These are phyloP conservation scores for Tricholoma matsutake DNA, from an alignment of 768 basidiomycete species.

Conservation along the genomic window DNA sequence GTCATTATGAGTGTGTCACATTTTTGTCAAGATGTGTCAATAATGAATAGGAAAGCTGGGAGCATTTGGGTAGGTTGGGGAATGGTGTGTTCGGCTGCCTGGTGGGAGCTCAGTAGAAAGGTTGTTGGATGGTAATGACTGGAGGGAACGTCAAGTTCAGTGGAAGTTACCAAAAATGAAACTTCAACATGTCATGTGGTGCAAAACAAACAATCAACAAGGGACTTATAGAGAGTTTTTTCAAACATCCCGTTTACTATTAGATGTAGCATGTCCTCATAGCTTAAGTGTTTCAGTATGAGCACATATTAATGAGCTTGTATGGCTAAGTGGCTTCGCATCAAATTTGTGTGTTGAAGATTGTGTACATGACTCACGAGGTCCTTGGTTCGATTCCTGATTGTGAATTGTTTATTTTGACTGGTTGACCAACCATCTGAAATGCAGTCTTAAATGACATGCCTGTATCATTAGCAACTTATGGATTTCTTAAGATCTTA, in stretches of 20 bases:
- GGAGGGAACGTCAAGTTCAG: neutral
- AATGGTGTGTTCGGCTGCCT: too few species aligned
- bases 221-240: neutral
- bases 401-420: too few species aligned
- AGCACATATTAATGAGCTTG: too few species aligned
- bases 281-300: neutral
- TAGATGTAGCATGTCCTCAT: neutral
- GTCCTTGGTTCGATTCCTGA: too few species aligned
- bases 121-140: neutral
- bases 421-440: too few species aligned
- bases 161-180: neutral
- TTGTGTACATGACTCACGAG: too few species aligned
- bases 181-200: neutral
- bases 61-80: neutral
- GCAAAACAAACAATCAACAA: neutral
- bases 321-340: too few species aligned
- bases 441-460: too few species aligned
- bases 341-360: too few species aligned
- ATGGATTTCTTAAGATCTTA: too few species aligned
- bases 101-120: neutral
- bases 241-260: too few species aligned
- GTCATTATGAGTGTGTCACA: neutral
- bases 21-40: neutral
- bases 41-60: neutral
- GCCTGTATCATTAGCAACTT: too few species aligned